Evolutionary conservation across 2,329 filamentous ascomycete species (phyloP).

Genomic region (Fusarium anguioides): DNA sequence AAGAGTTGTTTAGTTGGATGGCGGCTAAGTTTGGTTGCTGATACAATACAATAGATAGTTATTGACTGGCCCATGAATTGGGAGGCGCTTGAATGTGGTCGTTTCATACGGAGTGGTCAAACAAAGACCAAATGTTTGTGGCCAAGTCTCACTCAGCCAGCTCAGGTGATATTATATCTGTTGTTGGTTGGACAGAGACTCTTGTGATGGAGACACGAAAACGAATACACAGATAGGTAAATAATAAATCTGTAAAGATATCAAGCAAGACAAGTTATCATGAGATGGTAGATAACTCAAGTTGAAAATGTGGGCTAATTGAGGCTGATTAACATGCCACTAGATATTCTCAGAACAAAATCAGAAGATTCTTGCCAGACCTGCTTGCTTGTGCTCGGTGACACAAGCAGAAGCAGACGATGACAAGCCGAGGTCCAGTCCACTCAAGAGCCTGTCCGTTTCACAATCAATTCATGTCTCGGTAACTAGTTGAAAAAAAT

Average conservation of each 20-base stretch:
- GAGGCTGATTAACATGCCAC: slow-evolving; percentile 31
- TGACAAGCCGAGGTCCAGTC: slow-evolving; percentile 23
- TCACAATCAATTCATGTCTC: slow-evolving; percentile 10
- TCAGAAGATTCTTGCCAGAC: neutral
- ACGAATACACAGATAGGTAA: slow-evolving; percentile 9
- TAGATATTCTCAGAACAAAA: neutral
- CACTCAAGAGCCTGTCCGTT: neutral
- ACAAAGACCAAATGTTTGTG: neutral
- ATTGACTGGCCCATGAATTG: neutral
- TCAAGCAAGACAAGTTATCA: slow-evolving; percentile 10
- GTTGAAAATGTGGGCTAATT: slow-evolving; percentile 22
- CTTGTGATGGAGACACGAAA: slow-evolving; percentile 10
- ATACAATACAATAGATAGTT: no score
- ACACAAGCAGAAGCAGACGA: slow-evolving; percentile 14
- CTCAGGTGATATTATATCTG: neutral
- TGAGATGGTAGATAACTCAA: neutral
- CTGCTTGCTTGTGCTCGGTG: slow-evolving; percentile 4
- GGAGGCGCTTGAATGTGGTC: slow-evolving; percentile 9
- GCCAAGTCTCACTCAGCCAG: neutral
- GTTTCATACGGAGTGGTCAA: neutral
- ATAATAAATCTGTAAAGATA: neutral
- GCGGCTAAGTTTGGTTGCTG: slow-evolving; percentile 15
- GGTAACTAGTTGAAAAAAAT: slow-evolving; percentile 4
- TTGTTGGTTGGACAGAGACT: neutral
- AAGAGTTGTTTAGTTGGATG: slow-evolving; percentile 3